A percentile compares a stretch with the other conserved stretches of the same genome.
These are phyloP conservation scores for Aspergillus diversus DNA, from an alignment of 495 filamentous ascomycete genomes.

Conservation along the genomic window DNA sequence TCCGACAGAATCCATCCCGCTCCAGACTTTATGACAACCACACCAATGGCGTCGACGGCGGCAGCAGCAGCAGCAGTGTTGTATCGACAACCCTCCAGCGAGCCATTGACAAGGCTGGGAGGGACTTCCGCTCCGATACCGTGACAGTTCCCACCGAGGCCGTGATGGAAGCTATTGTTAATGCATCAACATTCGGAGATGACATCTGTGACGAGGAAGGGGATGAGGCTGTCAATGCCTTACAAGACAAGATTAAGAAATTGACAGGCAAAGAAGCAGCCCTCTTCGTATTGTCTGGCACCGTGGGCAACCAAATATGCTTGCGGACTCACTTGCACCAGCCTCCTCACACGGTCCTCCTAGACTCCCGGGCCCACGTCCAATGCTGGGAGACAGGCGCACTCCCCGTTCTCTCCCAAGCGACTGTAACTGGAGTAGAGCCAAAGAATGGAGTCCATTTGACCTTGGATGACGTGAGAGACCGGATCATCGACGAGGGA, in stretches of 20 bases:
- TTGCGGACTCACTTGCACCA: conserved; percentile 66
- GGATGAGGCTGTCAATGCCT: conserved; percentile 60
- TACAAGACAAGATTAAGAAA: conserved; percentile 63
- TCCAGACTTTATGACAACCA: no score
- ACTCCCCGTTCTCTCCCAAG: conserved; percentile 59
- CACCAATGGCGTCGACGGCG: no score
- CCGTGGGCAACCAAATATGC: conserved; percentile 81
- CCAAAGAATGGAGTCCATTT: conserved; percentile 66
- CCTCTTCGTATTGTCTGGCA: conserved; percentile 75
- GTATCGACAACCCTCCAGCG: background rate
- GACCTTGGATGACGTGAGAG: conserved; percentile 66
- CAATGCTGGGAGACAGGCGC: conserved; percentile 72
- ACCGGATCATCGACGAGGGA: conserved; percentile 51
- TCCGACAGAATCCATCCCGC: no score
- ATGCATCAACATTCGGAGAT: conserved; percentile 59
- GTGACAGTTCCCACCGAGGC: conserved; percentile 74
- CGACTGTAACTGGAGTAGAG: conserved; percentile 55
- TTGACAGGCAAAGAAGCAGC: conserved; percentile 69
- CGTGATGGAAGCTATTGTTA: conserved; percentile 54
- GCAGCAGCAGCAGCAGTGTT: background rate
- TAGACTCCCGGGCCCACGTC: conserved; percentile 68
- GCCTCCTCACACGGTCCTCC: conserved; percentile 71
- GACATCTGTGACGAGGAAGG: conserved; percentile 74
- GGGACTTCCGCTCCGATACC: conserved; percentile 54
- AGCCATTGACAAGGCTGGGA: conserved; percentile 12